Percentiles rank a stretch among this genome's conserved stretches.
Evolutionary conservation across 2,329 filamentous ascomycete species (phyloP).

Genomic region (Davidsoniella australis): DNA sequence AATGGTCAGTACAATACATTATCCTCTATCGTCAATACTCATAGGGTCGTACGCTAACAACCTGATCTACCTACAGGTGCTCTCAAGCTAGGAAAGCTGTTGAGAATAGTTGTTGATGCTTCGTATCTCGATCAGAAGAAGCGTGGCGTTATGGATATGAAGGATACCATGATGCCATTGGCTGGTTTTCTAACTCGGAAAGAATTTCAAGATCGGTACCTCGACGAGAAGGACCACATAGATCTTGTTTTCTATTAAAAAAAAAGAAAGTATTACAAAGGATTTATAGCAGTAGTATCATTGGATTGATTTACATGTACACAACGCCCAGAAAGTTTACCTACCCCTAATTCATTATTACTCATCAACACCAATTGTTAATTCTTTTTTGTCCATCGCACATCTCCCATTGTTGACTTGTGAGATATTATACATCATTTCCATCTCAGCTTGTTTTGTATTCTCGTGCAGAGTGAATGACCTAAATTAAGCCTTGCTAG

Average conservation of each 20-base stretch:
- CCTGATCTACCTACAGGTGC: constrained; percentile 29
- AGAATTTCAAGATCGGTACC: constrained; percentile 56
- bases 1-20: constrained; percentile 38
- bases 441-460: too few relatives aligned
- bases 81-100: constrained; percentile 51
- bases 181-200: constrained; percentile 53
- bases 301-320: neutral
- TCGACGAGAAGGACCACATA: constrained; percentile 37
- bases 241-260: constrained; percentile 47
- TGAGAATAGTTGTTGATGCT: constrained; percentile 73
- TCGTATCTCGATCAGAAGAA: constrained; percentile 93
- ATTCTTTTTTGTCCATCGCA: too few relatives aligned
- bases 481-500: too few relatives aligned
- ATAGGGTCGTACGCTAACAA: neutral
- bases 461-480: too few relatives aligned
- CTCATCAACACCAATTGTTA: too few relatives aligned
- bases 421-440: too few relatives aligned
- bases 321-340: neutral
- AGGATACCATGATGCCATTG: constrained; percentile 71
- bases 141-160: constrained; percentile 85
- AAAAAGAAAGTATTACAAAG: constrained; percentile 11
- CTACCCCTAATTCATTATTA: neutral
- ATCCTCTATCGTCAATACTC: neutral
- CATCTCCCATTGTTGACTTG: too few relatives aligned
- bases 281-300: neutral